Percentiles rank a stretch among this genome's conserved stretches.
Evolutionary conservation across 768 basidiomycete genomes (phyloP).

Genomic region (Macrolepiota dolichaula): DNA sequence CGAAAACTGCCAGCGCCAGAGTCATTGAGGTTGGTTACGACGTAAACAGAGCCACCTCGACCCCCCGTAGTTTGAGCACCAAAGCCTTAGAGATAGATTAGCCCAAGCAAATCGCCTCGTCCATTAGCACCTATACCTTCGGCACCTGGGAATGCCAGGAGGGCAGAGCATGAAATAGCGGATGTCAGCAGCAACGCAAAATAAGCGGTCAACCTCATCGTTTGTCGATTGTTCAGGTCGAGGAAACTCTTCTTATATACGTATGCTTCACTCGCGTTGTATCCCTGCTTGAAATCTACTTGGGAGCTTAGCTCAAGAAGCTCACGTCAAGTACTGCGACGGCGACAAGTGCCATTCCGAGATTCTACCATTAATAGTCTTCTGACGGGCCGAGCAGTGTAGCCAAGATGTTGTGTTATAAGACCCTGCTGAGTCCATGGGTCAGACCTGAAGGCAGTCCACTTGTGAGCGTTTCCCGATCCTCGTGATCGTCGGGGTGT

Average conservation of each 20-base stretch:
- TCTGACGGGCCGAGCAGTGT: neutral
- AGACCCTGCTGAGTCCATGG: neutral
- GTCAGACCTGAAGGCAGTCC: neutral
- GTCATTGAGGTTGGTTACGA: conserved; percentile 32
- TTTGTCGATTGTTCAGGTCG: neutral
- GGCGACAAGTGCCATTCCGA: neutral
- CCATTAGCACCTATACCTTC: conserved; percentile 18
- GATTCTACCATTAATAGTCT: neutral
- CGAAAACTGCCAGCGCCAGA: conserved; percentile 31
- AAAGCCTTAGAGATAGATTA: conserved; percentile 19
- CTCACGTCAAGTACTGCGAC: neutral
- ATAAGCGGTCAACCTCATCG: conserved; percentile 6
- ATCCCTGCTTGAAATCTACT: neutral
- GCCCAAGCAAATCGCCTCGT: neutral
- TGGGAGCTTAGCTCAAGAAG: neutral
- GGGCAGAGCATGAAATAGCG: conserved; percentile 18
- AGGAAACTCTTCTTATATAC: conserved; percentile 1
- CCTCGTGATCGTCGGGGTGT: conserved; percentile 4
- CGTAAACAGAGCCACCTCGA: conserved; percentile 28
- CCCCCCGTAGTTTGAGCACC: conserved; percentile 31
- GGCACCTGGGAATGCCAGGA: conserved; percentile 31
- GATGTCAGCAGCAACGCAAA: conserved; percentile 12
- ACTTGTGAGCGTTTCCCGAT: neutral
- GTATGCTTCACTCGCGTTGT: neutral
- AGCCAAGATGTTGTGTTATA: neutral